Base-by-base conservation (phyloP, 352 stramenopile genomes). In the Phytopythium aichiense region DNA sequence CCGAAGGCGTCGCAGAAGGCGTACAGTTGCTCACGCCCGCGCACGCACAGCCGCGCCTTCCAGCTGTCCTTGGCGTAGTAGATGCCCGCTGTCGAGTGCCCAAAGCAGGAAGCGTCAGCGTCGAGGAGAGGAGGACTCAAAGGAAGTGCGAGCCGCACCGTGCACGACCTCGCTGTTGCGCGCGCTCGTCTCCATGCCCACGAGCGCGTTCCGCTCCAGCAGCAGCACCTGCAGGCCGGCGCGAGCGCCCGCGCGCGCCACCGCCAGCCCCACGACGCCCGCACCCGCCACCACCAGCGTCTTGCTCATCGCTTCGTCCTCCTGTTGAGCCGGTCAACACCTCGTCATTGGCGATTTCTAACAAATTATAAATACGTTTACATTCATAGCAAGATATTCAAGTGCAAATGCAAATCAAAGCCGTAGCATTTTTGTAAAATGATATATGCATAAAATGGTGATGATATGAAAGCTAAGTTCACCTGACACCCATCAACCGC, bases 81-180 rank as follows among this genome's bases (percentile, higher is more conserved):
- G 25, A 99, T 93, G 1, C 85, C 85, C 42, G 82, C 81, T 91
- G 28, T 4, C 56, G 33, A 6, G 30, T 4, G 23, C 53, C 43
- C 5, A 2, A 31, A 31, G 28, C 23, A n/a, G 15, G 1, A 0
- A 28, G 45, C 45, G 22, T 51, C n/a, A 51, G 13, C 2, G 22
- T 31, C 7, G 9, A 6, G 2, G n/a, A 51, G 25, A 18, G 15
- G 12, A 53, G 61, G 30, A 68, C 42, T 16, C 66, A 61, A 40
- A 40, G 69, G 63, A 11, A 28, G 35, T 22, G 5, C 20, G n/a
- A 55, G 1, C 40, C 65, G 12, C 58, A 92, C 82, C 94, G 71
- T 99, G 97, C 33, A 99, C 90, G 20, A 99, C 96, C 69, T 98
- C 92, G 55, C 89, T 98, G 69, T 98, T 99, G 40, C 96, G 85